A percentile compares a stretch with the other conserved stretches of the same genome.
These are phyloP conservation scores for Didymella pinodella DNA, from an alignment of 2,329 filamentous ascomycete species.

Conservation along the genomic window DNA sequence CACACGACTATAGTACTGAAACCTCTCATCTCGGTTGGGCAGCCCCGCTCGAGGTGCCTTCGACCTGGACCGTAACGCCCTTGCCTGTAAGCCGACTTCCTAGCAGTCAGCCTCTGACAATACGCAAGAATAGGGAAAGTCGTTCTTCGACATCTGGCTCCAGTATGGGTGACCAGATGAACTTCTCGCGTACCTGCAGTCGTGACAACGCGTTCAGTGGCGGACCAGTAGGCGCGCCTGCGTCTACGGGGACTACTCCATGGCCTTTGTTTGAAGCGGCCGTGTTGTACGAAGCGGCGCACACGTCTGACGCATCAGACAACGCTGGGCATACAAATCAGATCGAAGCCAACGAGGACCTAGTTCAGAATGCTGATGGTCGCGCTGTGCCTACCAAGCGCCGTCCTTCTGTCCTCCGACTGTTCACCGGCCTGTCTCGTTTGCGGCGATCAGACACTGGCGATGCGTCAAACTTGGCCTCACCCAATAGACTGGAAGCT, in stretches of 20 bases:
- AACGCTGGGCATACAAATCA: conserved; percentile 4
- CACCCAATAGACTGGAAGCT: conserved; percentile 1
- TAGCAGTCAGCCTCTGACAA: conserved; percentile 40
- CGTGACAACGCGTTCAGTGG: conserved; percentile 17
- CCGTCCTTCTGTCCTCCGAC: conserved; percentile 31
- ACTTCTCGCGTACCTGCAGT: conserved; percentile 25
- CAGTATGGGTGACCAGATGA: conserved; percentile 28
- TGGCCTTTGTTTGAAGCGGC: conserved; percentile 27
- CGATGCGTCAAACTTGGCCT: conserved; percentile 14
- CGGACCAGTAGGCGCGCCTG: conserved; percentile 15
- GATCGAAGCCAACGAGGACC: conserved; percentile 22
- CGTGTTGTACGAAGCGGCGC: conserved; percentile 1
- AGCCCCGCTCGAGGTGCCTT: conserved; percentile 29
- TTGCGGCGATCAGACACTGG: conserved; percentile 33
- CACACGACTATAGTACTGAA: conserved; percentile 23
- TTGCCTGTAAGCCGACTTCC: conserved; percentile 42
- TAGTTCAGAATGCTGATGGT: conserved; percentile 5
- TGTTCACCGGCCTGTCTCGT: conserved; percentile 32
- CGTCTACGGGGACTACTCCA: conserved; percentile 3
- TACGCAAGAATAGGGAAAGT: conserved; percentile 46
- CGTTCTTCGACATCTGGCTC: conserved; percentile 41
- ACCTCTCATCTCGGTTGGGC: conserved; percentile 26
- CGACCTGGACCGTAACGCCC: conserved; percentile 36
- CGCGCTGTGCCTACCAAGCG: conserved; percentile 19
- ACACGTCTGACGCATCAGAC: neutral